These are phyloP conservation scores for Aspergillus sp. DNA, from an alignment of 2,329 filamentous ascomycete species.

Conservation along the genomic window DNA sequence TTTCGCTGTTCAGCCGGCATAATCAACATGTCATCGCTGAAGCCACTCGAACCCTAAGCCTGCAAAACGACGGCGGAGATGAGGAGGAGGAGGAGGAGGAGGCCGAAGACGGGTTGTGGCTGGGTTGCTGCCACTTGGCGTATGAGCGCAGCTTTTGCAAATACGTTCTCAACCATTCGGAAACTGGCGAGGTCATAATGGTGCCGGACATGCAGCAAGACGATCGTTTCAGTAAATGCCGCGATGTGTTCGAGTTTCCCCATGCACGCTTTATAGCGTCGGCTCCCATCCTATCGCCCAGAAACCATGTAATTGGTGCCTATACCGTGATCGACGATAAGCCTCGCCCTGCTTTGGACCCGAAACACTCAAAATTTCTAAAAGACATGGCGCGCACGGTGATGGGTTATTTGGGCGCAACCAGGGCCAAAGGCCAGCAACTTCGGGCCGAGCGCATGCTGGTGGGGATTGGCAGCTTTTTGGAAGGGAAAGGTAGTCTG, in stretches of 20 bases:
- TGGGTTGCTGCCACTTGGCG: constrained; percentile 10
- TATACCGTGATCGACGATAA: constrained; percentile 51
- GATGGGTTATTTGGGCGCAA: constrained; percentile 51
- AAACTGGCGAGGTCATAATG: constrained; percentile 8
- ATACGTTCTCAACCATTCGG: constrained; percentile 1
- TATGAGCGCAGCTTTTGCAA: constrained; percentile 10
- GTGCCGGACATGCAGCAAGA: constrained; percentile 26
- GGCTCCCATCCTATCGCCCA: constrained; percentile 50
- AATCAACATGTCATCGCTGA: constrained; percentile 21
- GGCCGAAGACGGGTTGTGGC: constrained; percentile 5
- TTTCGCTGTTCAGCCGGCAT: constrained; percentile 20
- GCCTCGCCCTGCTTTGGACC: constrained; percentile 41
- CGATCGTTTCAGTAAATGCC: constrained; percentile 22
- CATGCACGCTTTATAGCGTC: constrained; percentile 43
- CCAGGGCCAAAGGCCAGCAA: constrained; percentile 39
- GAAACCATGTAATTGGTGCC: constrained; percentile 48
- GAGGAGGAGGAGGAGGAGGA: constrained; percentile 3
- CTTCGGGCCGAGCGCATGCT: constrained; percentile 48
- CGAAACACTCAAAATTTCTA: constrained; percentile 6
- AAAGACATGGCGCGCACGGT: constrained; percentile 47
- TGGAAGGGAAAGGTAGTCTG: constrained; percentile 35
- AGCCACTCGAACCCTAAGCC: constrained; percentile 15
- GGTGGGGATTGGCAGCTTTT: constrained; percentile 43
- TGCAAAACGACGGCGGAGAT: constrained; percentile 4
- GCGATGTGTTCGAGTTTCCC: constrained; percentile 19